These are phyloP conservation scores for Vaccinium darrowii DNA, from an alignment of 148 eudicot species.

Conservation along the genomic window DNA sequence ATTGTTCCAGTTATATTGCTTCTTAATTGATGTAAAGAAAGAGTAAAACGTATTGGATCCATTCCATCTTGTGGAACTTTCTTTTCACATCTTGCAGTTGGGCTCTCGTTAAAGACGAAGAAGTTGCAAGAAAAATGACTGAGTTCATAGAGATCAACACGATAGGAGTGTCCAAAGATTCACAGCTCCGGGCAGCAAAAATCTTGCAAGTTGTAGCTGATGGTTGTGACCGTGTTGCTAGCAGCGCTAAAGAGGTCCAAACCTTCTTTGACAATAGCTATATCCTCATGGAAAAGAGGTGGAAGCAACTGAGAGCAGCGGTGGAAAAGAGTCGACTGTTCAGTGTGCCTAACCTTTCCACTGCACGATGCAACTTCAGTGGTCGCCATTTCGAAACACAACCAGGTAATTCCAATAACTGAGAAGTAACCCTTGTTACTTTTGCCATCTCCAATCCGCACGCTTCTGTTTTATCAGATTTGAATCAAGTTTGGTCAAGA, in stretches of 20 bases:
- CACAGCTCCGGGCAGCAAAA: constrained; percentile 90
- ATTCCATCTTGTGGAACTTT: background rate
- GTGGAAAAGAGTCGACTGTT: constrained; percentile 48
- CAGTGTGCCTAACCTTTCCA: constrained; percentile 65
- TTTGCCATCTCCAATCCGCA: background rate
- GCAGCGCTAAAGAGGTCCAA: constrained; percentile 15
- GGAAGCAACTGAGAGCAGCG: constrained; percentile 71
- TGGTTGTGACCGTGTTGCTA: constrained; percentile 32
- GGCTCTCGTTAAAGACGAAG: constrained; percentile 85
- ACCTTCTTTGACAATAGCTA: constrained; percentile 62
- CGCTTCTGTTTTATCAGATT: background rate
- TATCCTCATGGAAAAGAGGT: constrained; percentile 54
- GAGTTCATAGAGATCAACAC: constrained; percentile 80
- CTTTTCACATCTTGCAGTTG: constrained; percentile 46
- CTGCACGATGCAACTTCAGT: constrained; percentile 57
- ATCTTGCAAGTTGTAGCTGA: constrained; percentile 70
- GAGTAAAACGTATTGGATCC: background rate
- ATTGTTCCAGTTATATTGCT: background rate
- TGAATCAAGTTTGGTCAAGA: background rate
- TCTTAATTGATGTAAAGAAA: background rate
- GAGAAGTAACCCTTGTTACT: background rate
- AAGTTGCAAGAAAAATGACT: constrained; percentile 80
- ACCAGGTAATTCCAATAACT: constrained; percentile 53
- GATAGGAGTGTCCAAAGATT: constrained; percentile 94
- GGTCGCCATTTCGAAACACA: constrained; percentile 54